These are phyloP conservation scores for Phytophthora rubi DNA, from an alignment of 352 stramenopile genomes.

Conservation along the genomic window DNA sequence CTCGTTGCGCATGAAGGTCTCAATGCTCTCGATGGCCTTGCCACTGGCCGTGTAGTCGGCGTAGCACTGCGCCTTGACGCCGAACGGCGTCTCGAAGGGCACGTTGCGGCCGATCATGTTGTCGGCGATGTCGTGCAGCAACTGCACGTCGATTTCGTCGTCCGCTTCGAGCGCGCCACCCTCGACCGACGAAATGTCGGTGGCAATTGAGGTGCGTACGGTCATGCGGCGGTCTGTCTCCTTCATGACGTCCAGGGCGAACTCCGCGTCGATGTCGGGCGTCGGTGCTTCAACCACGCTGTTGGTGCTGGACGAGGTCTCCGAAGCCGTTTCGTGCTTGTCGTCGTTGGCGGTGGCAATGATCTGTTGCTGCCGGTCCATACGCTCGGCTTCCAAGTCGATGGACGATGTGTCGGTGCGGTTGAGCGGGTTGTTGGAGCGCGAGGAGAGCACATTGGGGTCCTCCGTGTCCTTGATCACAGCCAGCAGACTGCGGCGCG, in stretches of 20 bases:
- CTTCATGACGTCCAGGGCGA: slow-evolving; percentile 26
- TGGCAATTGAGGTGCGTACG: slow-evolving; percentile 29
- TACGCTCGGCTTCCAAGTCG: slow-evolving; percentile 28
- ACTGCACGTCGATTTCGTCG: slow-evolving; percentile 33
- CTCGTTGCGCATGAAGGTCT: slow-evolving; percentile 89
- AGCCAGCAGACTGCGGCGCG: slow-evolving; percentile 29
- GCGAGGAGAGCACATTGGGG: slow-evolving; percentile 15
- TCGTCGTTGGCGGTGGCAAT: slow-evolving; percentile 15
- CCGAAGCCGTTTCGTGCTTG: slow-evolving; percentile 24
- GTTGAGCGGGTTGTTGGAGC: slow-evolving; percentile 28
- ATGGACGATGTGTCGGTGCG: slow-evolving; percentile 28
- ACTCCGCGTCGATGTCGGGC: slow-evolving; percentile 17
- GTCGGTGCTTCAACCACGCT: slow-evolving; percentile 13
- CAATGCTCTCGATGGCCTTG: slow-evolving; percentile 89
- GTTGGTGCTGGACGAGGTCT: slow-evolving; percentile 35
- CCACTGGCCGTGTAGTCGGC: slow-evolving; percentile 96
- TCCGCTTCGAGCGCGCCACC: slow-evolving; percentile 10
- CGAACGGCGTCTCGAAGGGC: slow-evolving; percentile 76
- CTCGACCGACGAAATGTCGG: slow-evolving; percentile 29
- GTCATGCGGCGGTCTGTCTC: slow-evolving; percentile 33
- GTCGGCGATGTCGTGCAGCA: slow-evolving; percentile 49
- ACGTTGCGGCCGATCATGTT: slow-evolving; percentile 63
- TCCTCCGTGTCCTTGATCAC: slow-evolving; percentile 14
- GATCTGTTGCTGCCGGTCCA: slow-evolving; percentile 18
- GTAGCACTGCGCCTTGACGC: slow-evolving; percentile 89